Percentiles rank a stretch among this genome's conserved stretches.
Evolutionary conservation across 805 yeast genomes (phyloP).

Genomic region (Teunomyces pallodes): DNA sequence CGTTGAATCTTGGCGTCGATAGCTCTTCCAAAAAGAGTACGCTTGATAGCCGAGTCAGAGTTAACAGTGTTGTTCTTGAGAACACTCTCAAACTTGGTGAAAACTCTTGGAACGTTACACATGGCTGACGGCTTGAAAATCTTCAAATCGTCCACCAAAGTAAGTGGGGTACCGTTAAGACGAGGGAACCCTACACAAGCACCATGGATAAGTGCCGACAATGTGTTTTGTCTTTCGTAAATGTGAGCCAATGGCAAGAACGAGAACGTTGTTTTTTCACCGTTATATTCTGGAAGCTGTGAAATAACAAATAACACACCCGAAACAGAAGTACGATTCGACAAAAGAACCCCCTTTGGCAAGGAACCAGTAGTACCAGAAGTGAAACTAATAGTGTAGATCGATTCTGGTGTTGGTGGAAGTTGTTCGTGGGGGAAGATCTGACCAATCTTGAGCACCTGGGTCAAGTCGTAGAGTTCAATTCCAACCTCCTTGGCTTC

Average conservation of each 20-base stretch:
- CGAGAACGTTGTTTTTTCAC: conserved; percentile 8
- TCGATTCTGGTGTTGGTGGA: conserved; percentile 15
- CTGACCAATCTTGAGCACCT: conserved; percentile 19
- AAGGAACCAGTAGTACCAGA: conserved; percentile 27
- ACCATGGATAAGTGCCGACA: conserved; percentile 22
- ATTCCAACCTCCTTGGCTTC: conserved; percentile 14
- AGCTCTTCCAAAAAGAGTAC: conserved; percentile 16
- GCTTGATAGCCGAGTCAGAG: conserved; percentile 16
- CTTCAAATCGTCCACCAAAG: conserved; percentile 23
- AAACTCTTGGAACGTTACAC: conserved; percentile 27
- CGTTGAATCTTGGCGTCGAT: conserved; percentile 16
- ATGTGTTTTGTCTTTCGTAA: conserved; percentile 28
- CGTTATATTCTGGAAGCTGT: not conserved
- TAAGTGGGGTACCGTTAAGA: conserved; percentile 19
- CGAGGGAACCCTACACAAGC: conserved; percentile 24
- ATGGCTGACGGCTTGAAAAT: conserved; percentile 22
- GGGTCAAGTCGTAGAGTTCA: conserved; percentile 20
- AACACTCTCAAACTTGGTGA: conserved; percentile 25
- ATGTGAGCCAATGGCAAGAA: conserved; percentile 41
- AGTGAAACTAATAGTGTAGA: conserved; percentile 25
- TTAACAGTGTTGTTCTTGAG: conserved; percentile 22
- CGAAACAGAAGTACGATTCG: conserved; percentile 18
- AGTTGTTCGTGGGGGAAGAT: conserved; percentile 18
- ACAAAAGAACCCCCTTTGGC: conserved; percentile 26
- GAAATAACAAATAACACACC: conserved; percentile 16